Percentiles rank a stretch among this genome's conserved stretches.
These are phyloP conservation scores for Tuber brumale DNA, from an alignment of 495 filamentous ascomycete genomes.

Conservation along the genomic window DNA sequence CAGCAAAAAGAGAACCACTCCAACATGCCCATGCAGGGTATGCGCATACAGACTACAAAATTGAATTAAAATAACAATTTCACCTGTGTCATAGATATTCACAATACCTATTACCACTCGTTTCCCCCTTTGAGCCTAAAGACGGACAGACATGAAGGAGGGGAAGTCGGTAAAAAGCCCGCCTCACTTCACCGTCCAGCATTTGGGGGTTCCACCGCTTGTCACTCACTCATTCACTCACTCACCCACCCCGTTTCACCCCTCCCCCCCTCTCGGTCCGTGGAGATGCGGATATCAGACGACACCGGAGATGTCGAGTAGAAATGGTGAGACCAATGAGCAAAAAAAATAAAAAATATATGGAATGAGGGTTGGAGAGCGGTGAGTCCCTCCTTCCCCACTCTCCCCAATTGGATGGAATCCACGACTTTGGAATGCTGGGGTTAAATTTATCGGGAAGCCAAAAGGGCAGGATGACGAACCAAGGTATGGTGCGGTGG, in stretches of 20 bases:
- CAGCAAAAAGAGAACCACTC: background rate
- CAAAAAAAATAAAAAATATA: background rate
- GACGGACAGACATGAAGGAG: background rate
- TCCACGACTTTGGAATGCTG: background rate
- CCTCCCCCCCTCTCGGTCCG: background rate
- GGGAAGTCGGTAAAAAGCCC: constrained; percentile 2
- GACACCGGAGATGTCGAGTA: background rate
- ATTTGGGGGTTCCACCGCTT: background rate
- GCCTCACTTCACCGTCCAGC: background rate
- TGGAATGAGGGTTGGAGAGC: background rate
- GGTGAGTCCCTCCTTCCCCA: background rate
- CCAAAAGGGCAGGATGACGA: background rate
- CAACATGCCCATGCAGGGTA: background rate
- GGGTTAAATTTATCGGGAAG: background rate
- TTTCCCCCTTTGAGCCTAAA: background rate
- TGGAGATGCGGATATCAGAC: background rate
- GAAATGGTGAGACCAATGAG: background rate
- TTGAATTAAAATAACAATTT: background rate
- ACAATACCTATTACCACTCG: background rate
- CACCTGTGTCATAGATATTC: constrained; percentile 4
- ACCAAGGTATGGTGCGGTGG: background rate
- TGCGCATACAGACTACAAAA: background rate
- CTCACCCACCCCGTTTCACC: background rate
- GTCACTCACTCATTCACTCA: background rate
- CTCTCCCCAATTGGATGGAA: background rate